Evolutionary conservation across 2,329 filamentous ascomycete species (phyloP), one percentile per base, ranked within the genome.

Genomic region (Ophiocordyceps robertsii): DNA sequence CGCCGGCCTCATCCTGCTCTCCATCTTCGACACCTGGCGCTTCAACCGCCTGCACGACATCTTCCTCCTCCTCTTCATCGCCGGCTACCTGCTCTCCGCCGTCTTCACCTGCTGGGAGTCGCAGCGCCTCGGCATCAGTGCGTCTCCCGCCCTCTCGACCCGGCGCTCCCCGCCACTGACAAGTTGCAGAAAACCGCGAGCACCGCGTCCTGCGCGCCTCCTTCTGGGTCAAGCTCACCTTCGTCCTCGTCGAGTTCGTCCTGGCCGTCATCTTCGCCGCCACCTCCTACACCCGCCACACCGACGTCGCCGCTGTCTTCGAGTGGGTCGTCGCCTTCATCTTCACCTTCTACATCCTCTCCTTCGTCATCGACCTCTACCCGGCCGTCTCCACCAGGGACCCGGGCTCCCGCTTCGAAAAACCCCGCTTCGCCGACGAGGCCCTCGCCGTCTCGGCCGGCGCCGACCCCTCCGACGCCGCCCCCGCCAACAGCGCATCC

Each of bases 81-180:
- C 62, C 13, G 92, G 87, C 30, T 96, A 94, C 60, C 68, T 95
- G 42, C 57, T 95, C 43, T 86, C 81, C 5, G 89, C 90, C 43
- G 73, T 95, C 51, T 90, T 89, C 62, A 83, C 90, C 50, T 95
- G 89, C 67, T 80, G 77, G 66, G 88, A 95, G 60, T 95, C 94
- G 60, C 82, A 92, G 55, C 80, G 85, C 3, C 72, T 96, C 1
- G 87, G 88, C 24, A 78, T 82, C 42, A 81, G 75, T 76, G 61
- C 42, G 72, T 65, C 30, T 14, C 44, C 38, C 24, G 12, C 35
- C 37, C 33, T 17, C 41, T 24, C 12, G 13, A 12, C 6, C 13
- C 16, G n/a, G n/a, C 19, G 42, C 11, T 21, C 6, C 13, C 39
- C 24, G n/a, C 24, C 29, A 7, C 35, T 37, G 14, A 32, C 30